Conservation (phyloP, 179 eudicot species). For the Carnegiea gigantea region DNA sequence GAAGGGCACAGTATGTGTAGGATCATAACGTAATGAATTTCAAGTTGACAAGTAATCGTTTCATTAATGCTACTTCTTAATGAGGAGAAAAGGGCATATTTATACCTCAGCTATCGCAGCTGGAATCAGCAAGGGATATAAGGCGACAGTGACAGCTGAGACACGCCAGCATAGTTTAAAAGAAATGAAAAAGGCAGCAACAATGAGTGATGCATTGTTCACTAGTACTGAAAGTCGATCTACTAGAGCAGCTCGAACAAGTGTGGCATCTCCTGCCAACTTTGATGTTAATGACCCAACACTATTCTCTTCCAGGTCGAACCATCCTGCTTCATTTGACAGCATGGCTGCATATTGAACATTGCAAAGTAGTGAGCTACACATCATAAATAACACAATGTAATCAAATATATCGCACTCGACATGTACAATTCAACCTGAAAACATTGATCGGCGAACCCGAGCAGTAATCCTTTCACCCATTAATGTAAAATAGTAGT, state of each 20-base stretch:
- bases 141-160: constrained; percentile 51
- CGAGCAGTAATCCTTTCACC: constrained; percentile 70
- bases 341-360: constrained; percentile 46
- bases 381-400: neutral
- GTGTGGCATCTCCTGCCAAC: constrained; percentile 65
- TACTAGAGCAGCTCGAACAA: constrained; percentile 61
- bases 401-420: neutral
- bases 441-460: constrained; percentile 56
- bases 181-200: constrained; percentile 57
- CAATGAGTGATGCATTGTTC: constrained; percentile 52
- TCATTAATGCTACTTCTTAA: too few relatives aligned
- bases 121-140: constrained; percentile 57
- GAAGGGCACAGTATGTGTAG: too few relatives aligned
- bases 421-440: constrained; percentile 27
- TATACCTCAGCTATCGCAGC: constrained; percentile 60
- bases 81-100: too few relatives aligned
- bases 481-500: constrained; percentile 60
- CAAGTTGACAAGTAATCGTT: too few relatives aligned
- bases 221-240: constrained; percentile 63
- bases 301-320: constrained; percentile 60
- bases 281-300: constrained; percentile 55
- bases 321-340: constrained; percentile 72
- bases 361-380: neutral
- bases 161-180: constrained; percentile 64
- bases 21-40: too few relatives aligned